Evolutionary conservation across 495 filamentous ascomycete genomes (phyloP), one percentile per base, ranked within the genome.

Genomic region (Tirmania nivea): DNA sequence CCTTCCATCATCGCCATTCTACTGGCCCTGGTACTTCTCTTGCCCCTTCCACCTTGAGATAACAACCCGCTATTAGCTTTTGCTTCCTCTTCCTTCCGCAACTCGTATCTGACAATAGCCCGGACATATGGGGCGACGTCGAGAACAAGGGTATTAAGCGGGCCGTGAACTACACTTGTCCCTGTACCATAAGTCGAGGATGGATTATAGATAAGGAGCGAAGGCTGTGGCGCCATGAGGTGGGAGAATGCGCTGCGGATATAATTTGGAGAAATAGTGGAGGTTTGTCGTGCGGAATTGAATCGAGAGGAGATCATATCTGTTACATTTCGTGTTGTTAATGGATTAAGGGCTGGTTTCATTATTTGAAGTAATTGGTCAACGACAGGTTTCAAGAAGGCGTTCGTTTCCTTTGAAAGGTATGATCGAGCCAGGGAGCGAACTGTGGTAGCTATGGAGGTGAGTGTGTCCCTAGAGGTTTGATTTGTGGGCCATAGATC

Each of bases 41-140:
- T 86, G 52, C 75, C 77, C 49, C 85, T 74, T 16, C 77, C 84
- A 2, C 77, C 75, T 59, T 90, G 77, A 2, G 16, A 19, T 21
- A 20, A 19, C 48, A 50, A 21, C 48, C 21, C 48, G 48, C 73
- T 72, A 1, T 86, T 80, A 16, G 87, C 88, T 60, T 93, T 87
- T 0, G 88, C 70, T 0, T 89, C 92, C 11, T 82, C 83, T 37
- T 86, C 75, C 31, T 84, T 83, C 19, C 85, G 76, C 45, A 87
- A 69, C 14, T 72, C 73, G 12, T 77, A 58, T 0, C 87, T 73
- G 56, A 84, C 75, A 57, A 95, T 94, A 10, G 72, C 69, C 17
- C 90, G 80, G 19, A 93, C 73, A 58, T 83, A 95, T 0, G 88
- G 89, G 0, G 83, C 86, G 8, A 94, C 67, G 55, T 97, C 90